Conservation (phyloP, 2,329 filamentous ascomycete species). For the Lachnellula hyalina region DNA sequence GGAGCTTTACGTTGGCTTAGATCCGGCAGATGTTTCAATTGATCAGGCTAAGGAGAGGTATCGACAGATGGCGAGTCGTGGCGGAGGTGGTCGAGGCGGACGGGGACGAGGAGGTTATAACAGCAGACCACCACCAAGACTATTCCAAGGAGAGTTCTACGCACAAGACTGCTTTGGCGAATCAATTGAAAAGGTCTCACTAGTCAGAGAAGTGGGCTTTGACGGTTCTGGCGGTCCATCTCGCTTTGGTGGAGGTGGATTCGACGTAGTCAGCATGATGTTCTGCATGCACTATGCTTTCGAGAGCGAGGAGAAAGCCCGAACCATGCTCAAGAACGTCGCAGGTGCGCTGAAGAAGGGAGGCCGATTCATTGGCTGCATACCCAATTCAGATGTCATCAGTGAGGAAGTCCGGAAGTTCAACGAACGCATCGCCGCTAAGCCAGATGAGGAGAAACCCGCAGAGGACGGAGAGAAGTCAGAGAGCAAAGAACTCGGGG, state of each 20-base stretch:
- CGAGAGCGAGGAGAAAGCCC: conserved; percentile 82
- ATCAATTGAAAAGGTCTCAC: conserved; percentile 72
- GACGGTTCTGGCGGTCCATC: conserved; percentile 59
- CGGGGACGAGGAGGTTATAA: conserved; percentile 46
- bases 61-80: conserved; percentile 60
- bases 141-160: conserved; percentile 84
- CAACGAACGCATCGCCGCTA: conserved; percentile 52
- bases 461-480: conserved; percentile 35
- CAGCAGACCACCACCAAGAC: conserved; percentile 44
- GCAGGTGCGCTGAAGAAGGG: conserved; percentile 87
- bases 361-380: conserved; percentile 88
- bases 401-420: conserved; percentile 71
- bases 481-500: conserved; percentile 33
- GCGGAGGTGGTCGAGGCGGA: conserved; percentile 47
- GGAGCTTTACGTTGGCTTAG: conserved; percentile 89
- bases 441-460: conserved; percentile 33
- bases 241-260: conserved; percentile 69
- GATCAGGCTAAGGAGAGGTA: conserved; percentile 86
- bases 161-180: conserved; percentile 91
- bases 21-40: conserved; percentile 89
- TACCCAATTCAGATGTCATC: conserved; percentile 94
- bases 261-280: conserved; percentile 98
- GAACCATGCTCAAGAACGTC: conserved; percentile 90
- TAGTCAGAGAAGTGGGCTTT: conserved; percentile 83
- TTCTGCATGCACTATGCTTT: conserved; percentile 99